phyloP scores from a whole-genome alignment of 805 yeast genomes.

The Saccharomycopsis malanga region DNA sequence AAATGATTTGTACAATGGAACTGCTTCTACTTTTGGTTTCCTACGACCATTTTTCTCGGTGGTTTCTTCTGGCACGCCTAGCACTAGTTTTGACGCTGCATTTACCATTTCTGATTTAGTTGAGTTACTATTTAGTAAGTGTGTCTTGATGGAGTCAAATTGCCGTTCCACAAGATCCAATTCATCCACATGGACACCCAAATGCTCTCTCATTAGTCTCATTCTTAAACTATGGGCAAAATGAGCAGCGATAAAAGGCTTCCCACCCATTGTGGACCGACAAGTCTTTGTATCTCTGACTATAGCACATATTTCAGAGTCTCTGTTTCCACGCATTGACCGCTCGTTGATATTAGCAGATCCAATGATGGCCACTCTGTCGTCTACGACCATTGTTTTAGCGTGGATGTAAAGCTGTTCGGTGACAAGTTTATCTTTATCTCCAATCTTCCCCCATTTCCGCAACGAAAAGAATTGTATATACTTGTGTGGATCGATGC shows the following conservation, averaged over 20 bases:
- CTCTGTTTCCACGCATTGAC: slow-evolving; percentile 90
- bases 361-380: slow-evolving; percentile 88
- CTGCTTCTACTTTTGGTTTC: slow-evolving; percentile 3
- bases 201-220: slow-evolving; percentile 92
- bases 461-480: slow-evolving; percentile 87
- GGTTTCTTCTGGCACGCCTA: slow-evolving; percentile 44
- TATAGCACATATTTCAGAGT: slow-evolving; percentile 88
- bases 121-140: slow-evolving; percentile 27
- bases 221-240: slow-evolving; percentile 87
- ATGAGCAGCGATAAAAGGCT: slow-evolving; percentile 71
- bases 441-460: slow-evolving; percentile 93
- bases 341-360: slow-evolving; percentile 97
- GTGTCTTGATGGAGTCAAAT: slow-evolving; percentile 38
- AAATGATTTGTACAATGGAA: slow-evolving; percentile 45
- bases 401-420: slow-evolving; percentile 95
- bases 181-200: slow-evolving; percentile 88
- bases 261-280: slow-evolving; percentile 66
- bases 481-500: slow-evolving; percentile 84
- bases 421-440: slow-evolving; percentile 61
- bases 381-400: slow-evolving; percentile 86
- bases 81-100: slow-evolving; percentile 61
- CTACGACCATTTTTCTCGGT: slow-evolving; percentile 32
- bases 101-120: slow-evolving; percentile 65
- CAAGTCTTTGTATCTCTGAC: slow-evolving; percentile 77
- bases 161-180: slow-evolving; percentile 75